phyloP scores from a whole-genome alignment of 2,329 filamentous ascomycete species.

The Xylaria sp. region DNA sequence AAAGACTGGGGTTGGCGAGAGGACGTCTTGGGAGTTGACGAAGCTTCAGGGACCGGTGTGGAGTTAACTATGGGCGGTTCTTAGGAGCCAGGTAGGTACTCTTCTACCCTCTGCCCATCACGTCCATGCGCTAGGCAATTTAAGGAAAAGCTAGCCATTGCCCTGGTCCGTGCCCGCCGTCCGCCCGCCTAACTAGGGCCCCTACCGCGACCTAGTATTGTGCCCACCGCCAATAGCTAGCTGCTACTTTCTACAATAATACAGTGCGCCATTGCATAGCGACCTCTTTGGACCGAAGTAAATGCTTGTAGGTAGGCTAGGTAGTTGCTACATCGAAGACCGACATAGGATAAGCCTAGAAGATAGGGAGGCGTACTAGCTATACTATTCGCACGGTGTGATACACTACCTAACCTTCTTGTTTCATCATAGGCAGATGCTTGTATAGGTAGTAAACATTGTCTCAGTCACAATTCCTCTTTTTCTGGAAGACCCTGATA shows the following conservation, averaged over 20 bases:
- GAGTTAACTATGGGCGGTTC: slow-evolving; percentile 23
- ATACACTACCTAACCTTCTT: not conserved
- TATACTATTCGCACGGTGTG: not conserved
- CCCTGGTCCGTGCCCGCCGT: slow-evolving; percentile 30
- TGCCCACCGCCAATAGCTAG: not conserved
- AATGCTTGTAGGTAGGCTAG: no score
- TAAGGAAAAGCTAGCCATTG: slow-evolving; percentile 14
- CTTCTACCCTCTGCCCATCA: slow-evolving; percentile 15
- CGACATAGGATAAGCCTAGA: not conserved
- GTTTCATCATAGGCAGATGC: not conserved
- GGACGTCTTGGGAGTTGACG: slow-evolving; percentile 34
- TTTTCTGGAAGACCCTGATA: not conserved
- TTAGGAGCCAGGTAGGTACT: slow-evolving; percentile 22
- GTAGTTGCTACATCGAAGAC: not conserved
- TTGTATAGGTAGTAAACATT: not conserved
- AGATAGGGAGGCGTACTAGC: not conserved
- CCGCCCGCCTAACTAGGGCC: not conserved
- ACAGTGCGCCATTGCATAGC: no score
- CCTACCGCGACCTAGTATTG: not conserved
- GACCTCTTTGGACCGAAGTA: no score
- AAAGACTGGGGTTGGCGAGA: slow-evolving; percentile 39
- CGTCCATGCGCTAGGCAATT: slow-evolving; percentile 7
- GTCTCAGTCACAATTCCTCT: not conserved
- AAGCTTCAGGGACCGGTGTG: slow-evolving; percentile 38
- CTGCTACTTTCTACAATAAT: not conserved